phyloP scores from a whole-genome alignment of 208 protist genomes.

The Acanthamoeba lenticulata region DNA sequence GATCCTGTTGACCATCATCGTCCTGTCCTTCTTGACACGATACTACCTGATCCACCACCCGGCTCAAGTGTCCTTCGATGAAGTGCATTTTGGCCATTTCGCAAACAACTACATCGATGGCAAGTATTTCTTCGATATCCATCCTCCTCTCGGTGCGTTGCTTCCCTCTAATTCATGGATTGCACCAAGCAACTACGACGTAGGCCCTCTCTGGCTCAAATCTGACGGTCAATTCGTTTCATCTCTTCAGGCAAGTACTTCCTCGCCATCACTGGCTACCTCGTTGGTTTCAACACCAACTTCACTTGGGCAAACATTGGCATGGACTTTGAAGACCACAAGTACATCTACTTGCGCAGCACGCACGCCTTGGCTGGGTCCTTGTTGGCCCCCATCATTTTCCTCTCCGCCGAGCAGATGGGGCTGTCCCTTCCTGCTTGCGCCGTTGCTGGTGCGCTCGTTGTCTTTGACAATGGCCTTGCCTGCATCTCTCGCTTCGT shows the following conservation, averaged over 20 bases:
- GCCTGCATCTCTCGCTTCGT: slow-evolving; percentile 48
- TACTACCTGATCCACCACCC: slow-evolving; percentile 23
- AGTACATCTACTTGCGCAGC: slow-evolving; percentile 48
- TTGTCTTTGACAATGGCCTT: slow-evolving; percentile 32
- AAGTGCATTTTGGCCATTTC: slow-evolving; percentile 74
- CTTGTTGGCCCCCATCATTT: slow-evolving; percentile 2
- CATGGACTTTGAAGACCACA: slow-evolving; percentile 28
- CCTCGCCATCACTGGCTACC: slow-evolving; percentile 8
- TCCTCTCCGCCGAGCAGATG: slow-evolving; percentile 40
- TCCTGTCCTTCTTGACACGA: slow-evolving; percentile 35
- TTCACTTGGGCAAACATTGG: slow-evolving; percentile 47
- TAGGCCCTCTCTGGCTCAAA: background rate
- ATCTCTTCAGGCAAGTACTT: slow-evolving; percentile 18
- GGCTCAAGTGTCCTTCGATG: slow-evolving; percentile 71
- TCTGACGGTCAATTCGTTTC: background rate
- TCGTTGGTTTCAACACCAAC: slow-evolving; percentile 27
- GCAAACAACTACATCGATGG: slow-evolving; percentile 44
- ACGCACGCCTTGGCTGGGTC: slow-evolving; percentile 28
- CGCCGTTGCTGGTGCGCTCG: background rate
- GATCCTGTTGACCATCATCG: slow-evolving; percentile 26
- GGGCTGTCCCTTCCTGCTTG: slow-evolving; percentile 17
- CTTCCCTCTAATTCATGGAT: background rate
- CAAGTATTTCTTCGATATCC: slow-evolving; percentile 76
- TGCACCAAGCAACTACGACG: background rate
- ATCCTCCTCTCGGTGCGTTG: slow-evolving; percentile 68